Base-by-base conservation (phyloP, 176 grass and related monocot species). In the Paspalum notatum region DNA sequence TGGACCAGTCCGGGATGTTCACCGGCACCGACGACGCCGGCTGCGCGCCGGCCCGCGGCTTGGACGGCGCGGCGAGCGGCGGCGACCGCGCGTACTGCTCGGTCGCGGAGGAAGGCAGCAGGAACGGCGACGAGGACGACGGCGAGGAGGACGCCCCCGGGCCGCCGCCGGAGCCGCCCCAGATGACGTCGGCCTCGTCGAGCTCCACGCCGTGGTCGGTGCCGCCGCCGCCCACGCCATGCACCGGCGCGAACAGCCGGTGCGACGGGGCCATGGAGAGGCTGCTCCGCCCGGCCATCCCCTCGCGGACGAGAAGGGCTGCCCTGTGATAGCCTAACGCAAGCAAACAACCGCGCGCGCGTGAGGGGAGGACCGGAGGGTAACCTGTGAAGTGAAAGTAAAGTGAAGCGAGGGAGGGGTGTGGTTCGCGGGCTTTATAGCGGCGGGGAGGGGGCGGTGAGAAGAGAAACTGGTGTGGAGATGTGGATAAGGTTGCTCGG, bases 1-100 rank as follows among this genome's bases (percentile, higher is more conserved):
- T 93, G 38, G 90, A 93, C 96, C 96, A 99, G 84, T 93, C 92
- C 5, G 96, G 96, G 82, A 99, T 89, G 79, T 88, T 86, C 43
- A 99, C 87, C 75, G 92, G 96, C 86, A 95, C 41, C 41, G 95
- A 98, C 21, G 88, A 62, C 16, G 87, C 58, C 76, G 0, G 46
- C 56, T n/a, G n/a, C 7, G 9, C 59, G 8, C 39, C 82, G 14
- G 40, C 44, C 16, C 58, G 75, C 3, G 66, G 86, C 16, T 72
- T 89, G 76, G 82, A 64, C 41, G 62, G 81, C 74, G 72, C 16
- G 20, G 70, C 62, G 56, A 62, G 51, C 47, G 85, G 76, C 66
- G 76, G 71, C 70, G 63, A 71, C 46, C 25, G 74, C 44, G 39
- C 55, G 57, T 84, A 74, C 51, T 56, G 22, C 40, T 87, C 85